Evolutionary conservation across 139 green algal species (phyloP).

Genomic region (Volvox africanus): DNA sequence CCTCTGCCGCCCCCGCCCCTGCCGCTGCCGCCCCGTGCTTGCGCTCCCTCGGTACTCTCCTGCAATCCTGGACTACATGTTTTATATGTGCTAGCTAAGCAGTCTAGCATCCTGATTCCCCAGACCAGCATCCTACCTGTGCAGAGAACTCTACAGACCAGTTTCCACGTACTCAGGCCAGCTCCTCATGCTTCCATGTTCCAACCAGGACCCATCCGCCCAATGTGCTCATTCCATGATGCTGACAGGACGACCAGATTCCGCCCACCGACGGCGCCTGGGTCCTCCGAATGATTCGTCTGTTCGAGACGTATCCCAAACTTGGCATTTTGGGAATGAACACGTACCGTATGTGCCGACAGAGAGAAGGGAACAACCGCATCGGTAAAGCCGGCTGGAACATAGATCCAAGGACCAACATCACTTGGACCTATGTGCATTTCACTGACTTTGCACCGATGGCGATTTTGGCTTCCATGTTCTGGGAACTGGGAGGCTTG

Average conservation of each 20-base stretch:
- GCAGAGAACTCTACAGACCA: too few relatives aligned
- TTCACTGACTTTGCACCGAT: slow-evolving; percentile 52
- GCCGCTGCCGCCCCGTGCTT: too few relatives aligned
- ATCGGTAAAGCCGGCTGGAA: not conserved
- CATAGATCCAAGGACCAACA: not conserved
- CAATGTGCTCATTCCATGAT: too few relatives aligned
- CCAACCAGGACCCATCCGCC: too few relatives aligned
- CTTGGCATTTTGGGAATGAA: slow-evolving; percentile 41
- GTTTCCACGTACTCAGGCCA: too few relatives aligned
- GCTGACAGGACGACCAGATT: slow-evolving; percentile 47
- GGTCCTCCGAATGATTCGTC: not conserved
- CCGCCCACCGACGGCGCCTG: not conserved
- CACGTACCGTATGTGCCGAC: slow-evolving; percentile 39
- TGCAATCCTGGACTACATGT: too few relatives aligned
- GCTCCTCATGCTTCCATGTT: too few relatives aligned
- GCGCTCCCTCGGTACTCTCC: too few relatives aligned
- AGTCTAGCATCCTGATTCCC: too few relatives aligned
- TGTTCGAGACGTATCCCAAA: slow-evolving; percentile 11
- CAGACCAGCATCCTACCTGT: too few relatives aligned
- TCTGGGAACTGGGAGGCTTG: slow-evolving; percentile 30
- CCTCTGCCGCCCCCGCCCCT: too few relatives aligned
- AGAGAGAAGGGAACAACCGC: not conserved
- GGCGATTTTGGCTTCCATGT: slow-evolving; percentile 10
- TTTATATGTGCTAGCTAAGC: too few relatives aligned
- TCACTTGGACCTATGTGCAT: not conserved